Evolutionary conservation across 345 rosid genomes (phyloP).

Genomic region (Citropsis articulata): DNA sequence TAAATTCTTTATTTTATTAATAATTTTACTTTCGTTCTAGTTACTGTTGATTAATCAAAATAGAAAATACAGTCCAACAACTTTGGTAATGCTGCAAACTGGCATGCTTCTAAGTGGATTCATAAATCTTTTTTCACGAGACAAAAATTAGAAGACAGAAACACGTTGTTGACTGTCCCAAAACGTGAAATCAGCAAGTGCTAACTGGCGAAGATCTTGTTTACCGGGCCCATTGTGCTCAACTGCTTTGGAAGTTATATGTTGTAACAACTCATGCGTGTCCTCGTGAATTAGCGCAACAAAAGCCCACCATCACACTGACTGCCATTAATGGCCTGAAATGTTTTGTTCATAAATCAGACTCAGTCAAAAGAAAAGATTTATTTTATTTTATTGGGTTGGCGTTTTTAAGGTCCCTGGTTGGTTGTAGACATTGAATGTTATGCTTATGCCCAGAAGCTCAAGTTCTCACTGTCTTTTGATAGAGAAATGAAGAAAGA

Average conservation of each 20-base stretch:
- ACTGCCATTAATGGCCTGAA: slow-evolving; percentile 7
- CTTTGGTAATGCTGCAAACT: neutral
- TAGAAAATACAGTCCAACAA: neutral
- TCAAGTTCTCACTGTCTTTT: neutral
- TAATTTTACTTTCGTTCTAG: no score
- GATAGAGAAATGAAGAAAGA: slow-evolving; percentile 21
- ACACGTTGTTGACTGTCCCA: slow-evolving; percentile 30
- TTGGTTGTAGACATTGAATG: neutral
- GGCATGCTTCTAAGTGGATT: neutral
- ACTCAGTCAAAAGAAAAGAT: slow-evolving; percentile 3
- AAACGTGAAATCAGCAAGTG: neutral
- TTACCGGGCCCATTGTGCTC: slow-evolving; percentile 23
- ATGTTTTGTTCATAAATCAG: neutral
- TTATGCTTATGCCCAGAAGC: neutral
- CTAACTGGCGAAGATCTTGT: neutral
- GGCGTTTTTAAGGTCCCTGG: neutral
- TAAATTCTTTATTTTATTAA: no score
- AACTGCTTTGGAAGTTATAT: neutral
- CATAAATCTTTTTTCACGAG: neutral
- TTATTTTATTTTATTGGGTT: neutral
- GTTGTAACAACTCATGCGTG: slow-evolving; percentile 16
- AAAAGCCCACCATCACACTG: slow-evolving; percentile 6
- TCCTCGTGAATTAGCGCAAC: slow-evolving; percentile 22
- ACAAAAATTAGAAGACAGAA: slow-evolving; percentile 14
- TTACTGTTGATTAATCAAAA: neutral